These are phyloP conservation scores for Podaxis mareebaensis DNA, from an alignment of 768 basidiomycete genomes.

Conservation along the genomic window DNA sequence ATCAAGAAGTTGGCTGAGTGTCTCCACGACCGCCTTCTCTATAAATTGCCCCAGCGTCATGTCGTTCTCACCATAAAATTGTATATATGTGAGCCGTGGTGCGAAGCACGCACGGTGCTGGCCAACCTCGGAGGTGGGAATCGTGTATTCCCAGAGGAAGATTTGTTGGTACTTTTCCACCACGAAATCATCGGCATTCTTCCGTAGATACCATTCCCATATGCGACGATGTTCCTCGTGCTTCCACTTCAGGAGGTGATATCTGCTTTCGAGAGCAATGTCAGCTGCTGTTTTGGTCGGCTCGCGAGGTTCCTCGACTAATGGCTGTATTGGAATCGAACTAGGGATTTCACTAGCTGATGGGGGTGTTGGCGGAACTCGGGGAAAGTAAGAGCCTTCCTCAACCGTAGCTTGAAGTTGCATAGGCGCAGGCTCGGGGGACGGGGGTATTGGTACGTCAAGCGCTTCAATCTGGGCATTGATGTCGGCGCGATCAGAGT, in stretches of 20 bases:
- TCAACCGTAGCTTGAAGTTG: conserved; percentile 32
- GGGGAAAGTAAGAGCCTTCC: conserved; percentile 33
- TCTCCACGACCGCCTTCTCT: conserved; percentile 73
- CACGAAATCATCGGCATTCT: conserved; percentile 83
- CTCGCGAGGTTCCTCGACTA: conserved; percentile 25
- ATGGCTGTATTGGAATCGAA: neutral
- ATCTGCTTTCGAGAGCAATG: conserved; percentile 72
- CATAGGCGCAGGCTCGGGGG: conserved; percentile 30
- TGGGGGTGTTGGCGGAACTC: conserved; percentile 19
- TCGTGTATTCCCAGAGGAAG: conserved; percentile 73
- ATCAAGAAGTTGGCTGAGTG: conserved; percentile 67
- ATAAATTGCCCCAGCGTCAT: conserved; percentile 93
- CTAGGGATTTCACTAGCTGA: neutral
- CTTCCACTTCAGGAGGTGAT: conserved; percentile 70
- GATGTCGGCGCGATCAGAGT: conserved; percentile 46
- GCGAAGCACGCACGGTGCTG: conserved; percentile 75
- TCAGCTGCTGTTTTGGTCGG: conserved; percentile 64
- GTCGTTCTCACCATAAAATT: conserved; percentile 93
- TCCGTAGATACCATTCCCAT: conserved; percentile 94
- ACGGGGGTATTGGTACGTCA: conserved; percentile 31
- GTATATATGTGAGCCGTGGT: conserved; percentile 70
- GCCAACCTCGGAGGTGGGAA: conserved; percentile 72
- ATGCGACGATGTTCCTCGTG: conserved; percentile 87
- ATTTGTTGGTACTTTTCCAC: conserved; percentile 94
- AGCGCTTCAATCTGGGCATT: conserved; percentile 69